A percentile compares a stretch with the other conserved stretches of the same genome.
These are phyloP conservation scores for Dactylellina parvicollis DNA, from an alignment of 2,329 filamentous ascomycete genomes.

Conservation along the genomic window DNA sequence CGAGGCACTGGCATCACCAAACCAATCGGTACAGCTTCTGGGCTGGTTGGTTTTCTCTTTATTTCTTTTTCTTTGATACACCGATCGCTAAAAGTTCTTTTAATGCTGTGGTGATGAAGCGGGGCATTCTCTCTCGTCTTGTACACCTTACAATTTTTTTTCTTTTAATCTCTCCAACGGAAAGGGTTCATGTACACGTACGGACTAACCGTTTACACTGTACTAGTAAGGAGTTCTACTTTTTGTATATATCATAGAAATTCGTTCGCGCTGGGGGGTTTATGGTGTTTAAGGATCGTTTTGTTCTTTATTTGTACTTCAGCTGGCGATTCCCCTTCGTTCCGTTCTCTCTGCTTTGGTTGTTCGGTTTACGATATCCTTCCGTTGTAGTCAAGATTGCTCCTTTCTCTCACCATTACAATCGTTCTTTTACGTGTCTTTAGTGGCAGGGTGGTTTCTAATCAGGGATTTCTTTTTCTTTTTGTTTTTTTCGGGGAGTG, in stretches of 20 bases:
- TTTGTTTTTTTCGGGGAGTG: no score
- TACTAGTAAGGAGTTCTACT: constrained; percentile 4
- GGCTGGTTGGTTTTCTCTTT: not conserved
- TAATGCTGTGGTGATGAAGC: not conserved
- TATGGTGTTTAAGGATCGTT: no score
- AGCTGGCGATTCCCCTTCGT: no score
- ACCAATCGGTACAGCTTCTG: constrained; percentile 1
- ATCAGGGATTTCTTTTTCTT: no score
- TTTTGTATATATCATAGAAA: constrained; percentile 19
- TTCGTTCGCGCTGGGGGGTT: not conserved
- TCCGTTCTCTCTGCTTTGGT: no score
- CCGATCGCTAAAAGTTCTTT: no score
- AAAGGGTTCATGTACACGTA: not conserved
- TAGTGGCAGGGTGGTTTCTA: no score
- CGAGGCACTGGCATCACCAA: not conserved
- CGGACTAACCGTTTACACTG: not conserved
- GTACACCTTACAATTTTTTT: not conserved
- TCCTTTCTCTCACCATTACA: no score
- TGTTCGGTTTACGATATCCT: no score
- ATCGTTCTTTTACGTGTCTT: no score
- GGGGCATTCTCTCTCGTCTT: not conserved
- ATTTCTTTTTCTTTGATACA: not conserved
- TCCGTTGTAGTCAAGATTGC: no score
- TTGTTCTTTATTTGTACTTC: no score
- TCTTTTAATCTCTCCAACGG: not conserved